A percentile compares a stretch with the other conserved stretches of the same genome.
phyloP scores from a whole-genome alignment of 2,329 filamentous ascomycete species.

The Trichoderma endophyticum region DNA sequence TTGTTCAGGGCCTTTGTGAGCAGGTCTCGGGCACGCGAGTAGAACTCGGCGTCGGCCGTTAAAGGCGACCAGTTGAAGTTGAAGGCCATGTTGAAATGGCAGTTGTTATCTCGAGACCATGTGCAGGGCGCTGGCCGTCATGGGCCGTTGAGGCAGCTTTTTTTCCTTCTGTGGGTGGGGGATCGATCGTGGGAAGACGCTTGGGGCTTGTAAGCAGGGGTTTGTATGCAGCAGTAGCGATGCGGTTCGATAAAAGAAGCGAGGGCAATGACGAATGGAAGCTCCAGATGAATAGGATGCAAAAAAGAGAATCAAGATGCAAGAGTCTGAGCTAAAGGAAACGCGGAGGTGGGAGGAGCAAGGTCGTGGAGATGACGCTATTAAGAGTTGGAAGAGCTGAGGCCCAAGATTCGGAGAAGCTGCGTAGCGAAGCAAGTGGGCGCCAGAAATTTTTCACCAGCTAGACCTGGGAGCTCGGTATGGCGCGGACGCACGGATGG shows the following conservation, averaged over 20 bases:
- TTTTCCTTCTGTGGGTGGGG: slow-evolving; percentile 3
- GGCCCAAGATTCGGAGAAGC: neutral
- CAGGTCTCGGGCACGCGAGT: slow-evolving; percentile 86
- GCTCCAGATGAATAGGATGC: neutral
- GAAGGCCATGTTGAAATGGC: slow-evolving; percentile 82
- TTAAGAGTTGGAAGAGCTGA: slow-evolving; percentile 15
- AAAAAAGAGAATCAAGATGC: neutral
- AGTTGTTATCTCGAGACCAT: slow-evolving; percentile 36
- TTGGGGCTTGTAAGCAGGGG: slow-evolving; percentile 9
- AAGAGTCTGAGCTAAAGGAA: slow-evolving; percentile 1
- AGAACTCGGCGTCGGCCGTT: slow-evolving; percentile 89
- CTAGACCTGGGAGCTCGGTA: slow-evolving; percentile 13
- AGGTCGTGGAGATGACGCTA: slow-evolving; percentile 15
- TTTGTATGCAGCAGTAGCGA: neutral
- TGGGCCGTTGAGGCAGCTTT: slow-evolving; percentile 11
- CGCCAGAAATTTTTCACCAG: slow-evolving; percentile 14
- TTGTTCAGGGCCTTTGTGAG: slow-evolving; percentile 96
- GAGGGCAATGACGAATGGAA: neutral
- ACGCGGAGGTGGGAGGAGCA: slow-evolving; percentile 1
- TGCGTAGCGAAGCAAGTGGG: slow-evolving; percentile 10
- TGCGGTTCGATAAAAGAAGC: neutral
- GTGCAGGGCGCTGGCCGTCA: slow-evolving; percentile 24
- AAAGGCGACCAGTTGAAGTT: slow-evolving; percentile 99
- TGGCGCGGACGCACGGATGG: slow-evolving; percentile 15
- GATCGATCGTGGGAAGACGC: slow-evolving; percentile 9